These are phyloP conservation scores for Craterostigma plantagineum DNA, from an alignment of 257 asterid genomes.

Conservation along the genomic window DNA sequence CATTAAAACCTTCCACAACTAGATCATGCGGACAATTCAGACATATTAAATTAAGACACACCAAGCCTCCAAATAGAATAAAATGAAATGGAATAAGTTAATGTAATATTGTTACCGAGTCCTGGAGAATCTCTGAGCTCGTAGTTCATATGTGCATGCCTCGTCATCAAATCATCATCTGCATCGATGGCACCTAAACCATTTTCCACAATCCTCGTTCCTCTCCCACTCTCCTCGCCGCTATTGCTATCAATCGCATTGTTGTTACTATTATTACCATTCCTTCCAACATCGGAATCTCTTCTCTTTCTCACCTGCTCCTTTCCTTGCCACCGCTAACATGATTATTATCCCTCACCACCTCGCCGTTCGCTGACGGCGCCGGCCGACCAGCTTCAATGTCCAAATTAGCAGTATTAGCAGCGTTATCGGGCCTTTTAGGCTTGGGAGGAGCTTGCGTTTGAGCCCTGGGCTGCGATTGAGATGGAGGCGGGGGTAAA, in stretches of 20 bases:
- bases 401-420: constrained; percentile 18
- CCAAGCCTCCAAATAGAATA: no score
- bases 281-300: constrained; percentile 68
- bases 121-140: constrained; percentile 91
- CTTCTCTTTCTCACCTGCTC: constrained; percentile 62
- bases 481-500: constrained; percentile 17
- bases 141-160: constrained; percentile 81
- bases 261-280: constrained; percentile 23
- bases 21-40: no score
- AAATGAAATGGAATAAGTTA: no score
- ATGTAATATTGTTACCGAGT: constrained; percentile 42
- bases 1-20: neutral
- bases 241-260: constrained; percentile 24
- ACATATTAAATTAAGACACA: no score
- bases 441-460: constrained; percentile 8
- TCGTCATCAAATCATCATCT: constrained; percentile 48
- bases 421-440: no score
- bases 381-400: constrained; percentile 59
- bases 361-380: constrained; percentile 53
- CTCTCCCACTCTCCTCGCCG: constrained; percentile 39
- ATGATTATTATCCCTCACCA: constrained; percentile 16
- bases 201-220: constrained; percentile 26
- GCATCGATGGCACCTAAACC: constrained; percentile 49
- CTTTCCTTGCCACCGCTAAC: constrained; percentile 22
- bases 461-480: constrained; percentile 18